Conservation (phyloP, 2,329 filamentous ascomycete genomes). For the Penicillium sp. region DNA sequence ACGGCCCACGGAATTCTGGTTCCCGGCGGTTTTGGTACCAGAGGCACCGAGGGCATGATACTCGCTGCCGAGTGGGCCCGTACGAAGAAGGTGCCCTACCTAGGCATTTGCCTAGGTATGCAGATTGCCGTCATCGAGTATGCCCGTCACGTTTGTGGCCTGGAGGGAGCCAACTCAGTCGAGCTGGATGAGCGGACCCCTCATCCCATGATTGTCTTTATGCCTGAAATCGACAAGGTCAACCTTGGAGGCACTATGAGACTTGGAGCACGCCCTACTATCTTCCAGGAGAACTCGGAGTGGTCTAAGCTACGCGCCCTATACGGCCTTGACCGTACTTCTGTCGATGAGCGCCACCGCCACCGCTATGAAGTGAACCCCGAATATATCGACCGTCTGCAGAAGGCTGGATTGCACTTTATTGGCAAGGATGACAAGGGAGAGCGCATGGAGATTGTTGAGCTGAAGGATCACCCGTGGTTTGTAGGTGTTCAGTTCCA, state of each 20-base stretch:
- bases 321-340: slow-evolving; percentile 39
- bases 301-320: not conserved
- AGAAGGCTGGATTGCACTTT: slow-evolving; percentile 65
- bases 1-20: not conserved
- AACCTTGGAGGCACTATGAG: not conserved
- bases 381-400: slow-evolving; percentile 55
- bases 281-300: not conserved
- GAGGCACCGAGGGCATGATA: slow-evolving; percentile 75
- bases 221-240: not conserved
- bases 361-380: not conserved
- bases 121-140: slow-evolving; percentile 89
- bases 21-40: not conserved
- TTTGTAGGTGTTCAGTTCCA: slow-evolving; percentile 85
- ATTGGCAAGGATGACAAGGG: slow-evolving; percentile 74
- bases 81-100: slow-evolving; percentile 70
- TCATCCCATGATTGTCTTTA: slow-evolving; percentile 39
- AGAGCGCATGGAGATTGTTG: slow-evolving; percentile 75
- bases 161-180: slow-evolving; percentile 52
- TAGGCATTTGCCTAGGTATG: slow-evolving; percentile 88
- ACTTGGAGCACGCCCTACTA: not conserved
- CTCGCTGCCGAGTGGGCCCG: slow-evolving; percentile 76
- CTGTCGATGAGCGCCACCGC: not conserved
- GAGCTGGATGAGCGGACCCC: slow-evolving; percentile 54
- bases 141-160: slow-evolving; percentile 67
- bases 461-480: slow-evolving; percentile 76